phyloP scores from a whole-genome alignment of 768 basidiomycete genomes.

The Panaeolus papilionaceus region DNA sequence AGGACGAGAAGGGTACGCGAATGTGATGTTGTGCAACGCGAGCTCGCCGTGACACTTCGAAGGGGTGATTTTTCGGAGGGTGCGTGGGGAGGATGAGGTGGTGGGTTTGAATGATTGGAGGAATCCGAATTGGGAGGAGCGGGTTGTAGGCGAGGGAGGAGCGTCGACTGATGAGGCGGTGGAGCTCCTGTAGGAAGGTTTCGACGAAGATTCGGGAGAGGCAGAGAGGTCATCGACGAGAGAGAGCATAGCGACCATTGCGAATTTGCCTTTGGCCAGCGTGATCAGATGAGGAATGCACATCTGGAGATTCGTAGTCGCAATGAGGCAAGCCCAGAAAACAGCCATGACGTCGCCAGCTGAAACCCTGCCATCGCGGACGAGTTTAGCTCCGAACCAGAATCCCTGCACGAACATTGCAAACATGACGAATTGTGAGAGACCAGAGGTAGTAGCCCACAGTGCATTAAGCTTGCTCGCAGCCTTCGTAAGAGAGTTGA shows the following conservation, averaged over 20 bases:
- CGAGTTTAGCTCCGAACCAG: constrained; percentile 92
- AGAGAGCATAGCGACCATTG: constrained; percentile 71
- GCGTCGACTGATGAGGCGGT: constrained; percentile 19
- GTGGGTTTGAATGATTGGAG: constrained; percentile 43
- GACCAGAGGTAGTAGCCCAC: constrained; percentile 76
- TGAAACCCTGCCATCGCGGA: constrained; percentile 71
- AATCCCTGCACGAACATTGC: constrained; percentile 96
- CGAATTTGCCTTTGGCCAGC: constrained; percentile 83
- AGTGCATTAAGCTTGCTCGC: constrained; percentile 64
- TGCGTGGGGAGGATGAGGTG: constrained; percentile 55
- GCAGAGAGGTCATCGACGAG: constrained; percentile 54
- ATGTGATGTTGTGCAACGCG: constrained; percentile 72
- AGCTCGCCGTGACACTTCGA: constrained; percentile 74
- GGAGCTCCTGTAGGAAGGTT: constrained; percentile 6
- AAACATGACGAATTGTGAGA: constrained; percentile 84
- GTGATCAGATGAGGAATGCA: constrained; percentile 82
- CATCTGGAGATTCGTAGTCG: constrained; percentile 86
- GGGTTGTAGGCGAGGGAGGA: constrained; percentile 34
- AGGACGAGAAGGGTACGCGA: constrained; percentile 84
- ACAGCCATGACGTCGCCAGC: constrained; percentile 92
- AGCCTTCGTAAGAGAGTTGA: constrained; percentile 49
- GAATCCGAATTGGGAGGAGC: constrained; percentile 27
- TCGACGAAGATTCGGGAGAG: constrained; percentile 13
- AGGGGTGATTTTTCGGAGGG: constrained; percentile 72
- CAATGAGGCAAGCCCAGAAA: constrained; percentile 97